Evolutionary conservation across 2,329 filamentous ascomycete species (phyloP), one percentile per base, ranked within the genome.

Genomic region (Exophiala spinifera): DNA sequence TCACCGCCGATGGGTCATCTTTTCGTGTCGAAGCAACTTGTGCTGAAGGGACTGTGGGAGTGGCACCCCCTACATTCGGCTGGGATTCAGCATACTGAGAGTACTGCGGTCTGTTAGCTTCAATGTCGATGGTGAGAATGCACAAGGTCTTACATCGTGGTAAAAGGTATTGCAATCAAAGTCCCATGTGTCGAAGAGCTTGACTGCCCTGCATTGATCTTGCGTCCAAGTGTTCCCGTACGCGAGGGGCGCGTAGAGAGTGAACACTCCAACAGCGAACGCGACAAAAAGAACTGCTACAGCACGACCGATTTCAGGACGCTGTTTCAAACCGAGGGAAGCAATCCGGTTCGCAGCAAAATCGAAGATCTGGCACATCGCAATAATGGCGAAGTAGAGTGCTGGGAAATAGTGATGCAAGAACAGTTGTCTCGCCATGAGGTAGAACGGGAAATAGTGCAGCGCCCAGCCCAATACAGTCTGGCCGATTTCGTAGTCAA

Each of bases 391-490:
- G 70, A 99, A 99, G 76, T 96, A 95, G 13, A 99, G 82, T 1
- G 94, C 94, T 0, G 94, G 94, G 74, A 99, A 94, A 73, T 99
- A 99, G 76, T 99, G 94, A 73, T 99, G 94, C 59, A 99, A 79
- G 81, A 99, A 99, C 33, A 99, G 85, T 74, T 99, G 94, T 65
- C 94, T 91, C 69, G 94, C 85, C 94, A 99, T 97, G 54, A 99
- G 82, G 77, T 85, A 99, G 78, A 99, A 99, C 10, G 94, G 94
- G 79, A 99, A 97, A 78, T 96, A 99, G 74, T 99, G 94, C 72
- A 99, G 87, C 45, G 89, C 90, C 94, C 94, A 99, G 63, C 88
- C 94, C 7, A 99, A 82, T 28, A 96, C 87, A 15, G 85, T 90
- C 49, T 85, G 89, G 58, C 94, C 94, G 56, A 97, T 84, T 73